Conservation (phyloP, 2,329 filamentous ascomycete species). For the Arthrobotrys megalospora region DNA sequence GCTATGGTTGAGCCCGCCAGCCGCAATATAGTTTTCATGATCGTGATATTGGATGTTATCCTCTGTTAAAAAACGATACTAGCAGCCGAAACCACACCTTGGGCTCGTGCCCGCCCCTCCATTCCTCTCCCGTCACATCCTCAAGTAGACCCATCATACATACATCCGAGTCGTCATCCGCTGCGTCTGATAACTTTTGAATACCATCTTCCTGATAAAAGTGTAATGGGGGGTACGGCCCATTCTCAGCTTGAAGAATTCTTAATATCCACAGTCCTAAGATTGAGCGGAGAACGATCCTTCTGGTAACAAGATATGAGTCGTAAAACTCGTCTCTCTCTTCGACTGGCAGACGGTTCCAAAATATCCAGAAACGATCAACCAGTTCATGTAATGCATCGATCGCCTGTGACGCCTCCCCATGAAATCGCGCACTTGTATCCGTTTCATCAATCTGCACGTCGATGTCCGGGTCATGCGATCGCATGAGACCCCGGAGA, state of each 20-base stretch:
- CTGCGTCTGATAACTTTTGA: not conserved
- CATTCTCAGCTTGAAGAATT: slow-evolving; percentile 8
- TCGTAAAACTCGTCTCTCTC: slow-evolving; percentile 9
- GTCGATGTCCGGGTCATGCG: not conserved
- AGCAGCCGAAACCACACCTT: slow-evolving; percentile 20
- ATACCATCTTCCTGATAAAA: slow-evolving; percentile 4
- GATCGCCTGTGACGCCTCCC: not conserved
- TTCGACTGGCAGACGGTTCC: not conserved
- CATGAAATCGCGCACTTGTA: not conserved
- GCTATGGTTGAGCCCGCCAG: not conserved
- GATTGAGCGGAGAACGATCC: slow-evolving; percentile 8
- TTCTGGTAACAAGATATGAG: slow-evolving; percentile 7
- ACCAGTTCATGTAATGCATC: not conserved
- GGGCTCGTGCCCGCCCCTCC: slow-evolving; percentile 7
- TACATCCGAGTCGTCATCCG: not conserved
- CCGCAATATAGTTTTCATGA: no score
- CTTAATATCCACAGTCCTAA: slow-evolving; percentile 15
- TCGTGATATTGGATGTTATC: not conserved
- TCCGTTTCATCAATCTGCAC: not conserved
- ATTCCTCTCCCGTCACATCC: not conserved
- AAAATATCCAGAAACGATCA: slow-evolving; percentile 8
- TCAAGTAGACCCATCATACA: slow-evolving; percentile 8
- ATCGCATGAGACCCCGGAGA: slow-evolving; percentile 14
- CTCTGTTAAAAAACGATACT: slow-evolving; percentile 2
- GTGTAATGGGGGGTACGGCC: slow-evolving; percentile 5